A percentile compares a stretch with the other conserved stretches of the same genome.
Evolutionary conservation across 352 stramenopile species (phyloP).

Genomic region (Phytophthora boehmeriae): DNA sequence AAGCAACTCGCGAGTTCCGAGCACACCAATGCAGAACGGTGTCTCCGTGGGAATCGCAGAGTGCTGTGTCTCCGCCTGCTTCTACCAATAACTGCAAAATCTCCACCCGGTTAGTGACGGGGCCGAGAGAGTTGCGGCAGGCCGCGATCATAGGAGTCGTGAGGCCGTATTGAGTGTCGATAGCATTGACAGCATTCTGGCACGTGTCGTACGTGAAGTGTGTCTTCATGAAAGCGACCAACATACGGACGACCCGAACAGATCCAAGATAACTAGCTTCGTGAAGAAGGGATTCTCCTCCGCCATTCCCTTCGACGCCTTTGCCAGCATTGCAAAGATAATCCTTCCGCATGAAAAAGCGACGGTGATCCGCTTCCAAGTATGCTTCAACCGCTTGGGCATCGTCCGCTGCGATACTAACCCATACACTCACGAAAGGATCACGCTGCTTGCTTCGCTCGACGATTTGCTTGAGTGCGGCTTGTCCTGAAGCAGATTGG

Average conservation of each 20-base stretch:
- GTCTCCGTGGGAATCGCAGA: constrained; percentile 61
- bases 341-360: constrained; percentile 45
- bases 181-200: constrained; percentile 38
- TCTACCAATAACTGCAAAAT: constrained; percentile 58
- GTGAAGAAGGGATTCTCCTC: constrained; percentile 55
- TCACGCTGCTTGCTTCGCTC: constrained; percentile 1
- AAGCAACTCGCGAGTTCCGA: constrained; percentile 47
- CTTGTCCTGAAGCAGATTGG: constrained; percentile 8
- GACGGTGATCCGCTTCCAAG: constrained; percentile 33
- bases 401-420: constrained; percentile 45
- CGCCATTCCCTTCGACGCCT: constrained; percentile 15
- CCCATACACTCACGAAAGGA: constrained; percentile 41
- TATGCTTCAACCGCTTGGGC: constrained; percentile 31
- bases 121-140: constrained; percentile 55
- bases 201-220: constrained; percentile 37
- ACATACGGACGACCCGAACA: constrained; percentile 33
- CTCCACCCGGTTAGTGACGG: constrained; percentile 43
- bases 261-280: constrained; percentile 52
- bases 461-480: constrained; percentile 6
- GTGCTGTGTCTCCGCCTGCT: constrained; percentile 45
- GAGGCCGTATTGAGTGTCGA: constrained; percentile 57
- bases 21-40: constrained; percentile 76
- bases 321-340: constrained; percentile 2
- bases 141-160: constrained; percentile 65
- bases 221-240: constrained; percentile 45